Evolutionary conservation across 148 eudicot species (phyloP).

Genomic region (Fallopia convolvulus): DNA sequence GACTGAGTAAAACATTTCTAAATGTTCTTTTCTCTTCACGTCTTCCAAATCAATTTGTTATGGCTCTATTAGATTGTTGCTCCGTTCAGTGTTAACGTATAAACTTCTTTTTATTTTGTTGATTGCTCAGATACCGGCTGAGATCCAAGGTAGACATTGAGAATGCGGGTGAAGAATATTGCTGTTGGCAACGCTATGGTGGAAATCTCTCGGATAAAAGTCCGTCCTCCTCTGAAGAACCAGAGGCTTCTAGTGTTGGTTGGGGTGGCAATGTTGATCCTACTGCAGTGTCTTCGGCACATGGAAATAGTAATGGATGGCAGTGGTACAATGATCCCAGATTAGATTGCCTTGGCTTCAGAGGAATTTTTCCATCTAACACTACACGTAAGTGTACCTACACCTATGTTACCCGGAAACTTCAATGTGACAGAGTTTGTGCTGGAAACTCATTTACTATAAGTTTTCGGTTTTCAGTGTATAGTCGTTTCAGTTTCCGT

Average conservation of each 20-base stretch:
- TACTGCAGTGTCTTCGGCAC: constrained; percentile 56
- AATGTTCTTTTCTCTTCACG: too few relatives aligned
- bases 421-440: too few relatives aligned
- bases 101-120: too few relatives aligned
- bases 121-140: constrained; percentile 49
- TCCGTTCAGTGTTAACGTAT: background rate
- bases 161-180: constrained; percentile 47
- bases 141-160: constrained; percentile 94
- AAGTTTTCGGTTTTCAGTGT: too few relatives aligned
- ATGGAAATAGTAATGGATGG: constrained; percentile 62
- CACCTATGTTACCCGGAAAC: too few relatives aligned
- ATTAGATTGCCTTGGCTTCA: constrained; percentile 24
- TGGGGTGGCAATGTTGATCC: constrained; percentile 68
- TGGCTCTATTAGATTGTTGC: background rate
- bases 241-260: constrained; percentile 65
- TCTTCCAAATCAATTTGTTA: background rate
- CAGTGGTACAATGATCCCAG: constrained; percentile 91
- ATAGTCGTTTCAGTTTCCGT: too few relatives aligned
- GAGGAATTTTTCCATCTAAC: constrained; percentile 84
- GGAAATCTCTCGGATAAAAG: constrained; percentile 26
- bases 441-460: too few relatives aligned
- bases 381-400: constrained; percentile 55
- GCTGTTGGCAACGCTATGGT: constrained; percentile 92
- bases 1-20: too few relatives aligned
- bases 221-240: constrained; percentile 42